These are phyloP conservation scores for Backusella liffmaniae DNA, from an alignment of 192 early-diverging fungal genomes.

Conservation along the genomic window DNA sequence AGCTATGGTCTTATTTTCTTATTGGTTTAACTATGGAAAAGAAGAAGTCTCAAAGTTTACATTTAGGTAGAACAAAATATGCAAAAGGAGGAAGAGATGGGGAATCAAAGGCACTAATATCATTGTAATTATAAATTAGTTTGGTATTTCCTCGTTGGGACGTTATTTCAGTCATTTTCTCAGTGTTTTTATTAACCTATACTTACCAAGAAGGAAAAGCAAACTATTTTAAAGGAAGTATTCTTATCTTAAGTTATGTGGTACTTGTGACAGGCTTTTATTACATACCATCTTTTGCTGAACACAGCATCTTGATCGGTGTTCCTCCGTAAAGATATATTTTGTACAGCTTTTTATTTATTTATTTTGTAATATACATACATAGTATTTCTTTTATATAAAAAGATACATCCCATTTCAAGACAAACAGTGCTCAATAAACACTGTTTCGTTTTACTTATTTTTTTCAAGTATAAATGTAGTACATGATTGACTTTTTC, in stretches of 20 bases:
- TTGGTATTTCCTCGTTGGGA: slow-evolving; percentile 43
- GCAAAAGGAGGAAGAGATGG: not conserved
- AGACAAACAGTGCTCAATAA: not conserved
- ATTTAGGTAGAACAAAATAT: slow-evolving; percentile 27
- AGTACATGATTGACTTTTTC: not conserved
- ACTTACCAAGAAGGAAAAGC: slow-evolving; percentile 93
- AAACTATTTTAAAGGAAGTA: slow-evolving; percentile 97
- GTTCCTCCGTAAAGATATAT: not conserved
- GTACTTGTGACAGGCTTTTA: slow-evolving; percentile 80
- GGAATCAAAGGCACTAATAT: not conserved
- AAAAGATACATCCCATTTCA: not conserved
- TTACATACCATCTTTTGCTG: slow-evolving; percentile 58
- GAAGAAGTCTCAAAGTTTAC: slow-evolving; percentile 31
- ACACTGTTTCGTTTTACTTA: not conserved
- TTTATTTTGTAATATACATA: not conserved
- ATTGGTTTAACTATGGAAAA: slow-evolving; percentile 47
- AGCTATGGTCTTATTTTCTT: slow-evolving; percentile 83
- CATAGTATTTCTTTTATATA: slow-evolving; percentile 1
- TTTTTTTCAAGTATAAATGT: no score
- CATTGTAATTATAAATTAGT: slow-evolving; percentile 2
- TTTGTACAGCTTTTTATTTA: not conserved
- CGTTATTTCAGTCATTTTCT: slow-evolving; percentile 40
- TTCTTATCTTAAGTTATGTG: slow-evolving; percentile 83
- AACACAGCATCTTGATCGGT: slow-evolving; percentile 19
- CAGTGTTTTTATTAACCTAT: slow-evolving; percentile 80